Conservation (phyloP, 139 green algal genomes). For the Mychonastes homosphaera region DNA sequence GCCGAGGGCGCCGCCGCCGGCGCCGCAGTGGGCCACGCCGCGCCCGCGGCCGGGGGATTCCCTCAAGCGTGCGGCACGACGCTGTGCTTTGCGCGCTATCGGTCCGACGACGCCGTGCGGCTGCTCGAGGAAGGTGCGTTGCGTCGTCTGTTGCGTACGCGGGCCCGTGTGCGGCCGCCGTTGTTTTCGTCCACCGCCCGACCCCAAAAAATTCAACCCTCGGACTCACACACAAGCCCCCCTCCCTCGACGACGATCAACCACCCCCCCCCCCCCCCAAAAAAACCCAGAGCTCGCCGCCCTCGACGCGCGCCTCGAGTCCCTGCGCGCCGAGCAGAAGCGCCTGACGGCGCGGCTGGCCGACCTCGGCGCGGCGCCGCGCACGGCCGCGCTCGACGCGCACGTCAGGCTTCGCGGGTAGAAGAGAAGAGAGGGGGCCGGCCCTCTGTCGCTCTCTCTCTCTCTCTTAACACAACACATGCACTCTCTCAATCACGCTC, state of each 20-base stretch:
- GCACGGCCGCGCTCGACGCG: too few species aligned
- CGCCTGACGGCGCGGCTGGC: slow-evolving; percentile 8
- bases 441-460: too few species aligned
- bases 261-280: not conserved
- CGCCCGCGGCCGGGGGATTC: too few species aligned
- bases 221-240: not conserved
- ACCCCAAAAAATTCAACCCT: not conserved
- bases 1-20: too few species aligned
- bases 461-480: too few species aligned
- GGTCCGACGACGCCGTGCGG: not conserved
- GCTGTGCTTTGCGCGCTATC: not conserved
- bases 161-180: not conserved
- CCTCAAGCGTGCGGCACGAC: not conserved
- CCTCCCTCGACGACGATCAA: not conserved
- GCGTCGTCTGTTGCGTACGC: not conserved
- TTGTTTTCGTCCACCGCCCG: not conserved
- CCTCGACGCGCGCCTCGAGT: slow-evolving; percentile 1
- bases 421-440: too few species aligned
- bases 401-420: too few species aligned
- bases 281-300: slow-evolving; percentile 5
- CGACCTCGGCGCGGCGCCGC: slow-evolving; percentile 8
- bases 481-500: too few species aligned
- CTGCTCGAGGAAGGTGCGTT: slow-evolving; percentile 4
- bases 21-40: too few species aligned
- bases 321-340: slow-evolving; percentile 10